Evolutionary conservation across 495 filamentous ascomycete genomes (phyloP).

Genomic region (Penicillium atrosanguineum): DNA sequence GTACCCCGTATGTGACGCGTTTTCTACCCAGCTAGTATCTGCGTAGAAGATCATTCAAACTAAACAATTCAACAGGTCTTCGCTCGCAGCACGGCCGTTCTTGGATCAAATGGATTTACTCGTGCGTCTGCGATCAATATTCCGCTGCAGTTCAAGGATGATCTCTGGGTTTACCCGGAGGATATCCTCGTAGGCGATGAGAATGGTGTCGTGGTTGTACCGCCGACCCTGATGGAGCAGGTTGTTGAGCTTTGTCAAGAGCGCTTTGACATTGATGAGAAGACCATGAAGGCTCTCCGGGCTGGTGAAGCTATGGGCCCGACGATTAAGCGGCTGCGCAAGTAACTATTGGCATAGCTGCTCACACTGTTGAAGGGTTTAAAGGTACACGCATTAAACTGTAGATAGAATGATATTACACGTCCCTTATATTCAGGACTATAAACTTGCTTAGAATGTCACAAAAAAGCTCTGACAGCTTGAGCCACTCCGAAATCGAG

Average conservation of each 20-base stretch:
- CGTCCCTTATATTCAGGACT: background rate
- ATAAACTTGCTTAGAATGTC: background rate
- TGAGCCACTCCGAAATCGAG: background rate
- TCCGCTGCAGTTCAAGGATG: slow-evolving; percentile 14
- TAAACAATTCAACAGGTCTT: slow-evolving; percentile 12
- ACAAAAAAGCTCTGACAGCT: background rate
- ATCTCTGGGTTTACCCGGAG: slow-evolving; percentile 12
- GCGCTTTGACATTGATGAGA: slow-evolving; percentile 21
- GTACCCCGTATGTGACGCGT: slow-evolving; percentile 7
- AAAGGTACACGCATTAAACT: background rate
- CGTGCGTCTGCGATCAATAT: slow-evolving; percentile 19
- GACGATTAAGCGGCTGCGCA: slow-evolving; percentile 14
- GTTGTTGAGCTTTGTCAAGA: slow-evolving; percentile 17
- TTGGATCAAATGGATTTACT: slow-evolving; percentile 19
- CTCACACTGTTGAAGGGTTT: background rate
- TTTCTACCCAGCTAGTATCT: background rate
- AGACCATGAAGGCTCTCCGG: slow-evolving; percentile 16
- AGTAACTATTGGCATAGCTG: slow-evolving; percentile 1
- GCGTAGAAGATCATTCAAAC: background rate
- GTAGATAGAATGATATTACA: background rate
- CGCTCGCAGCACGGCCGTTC: slow-evolving; percentile 12
- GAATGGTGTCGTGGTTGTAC: slow-evolving; percentile 16
- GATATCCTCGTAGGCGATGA: slow-evolving; percentile 19
- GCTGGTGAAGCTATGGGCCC: slow-evolving; percentile 16
- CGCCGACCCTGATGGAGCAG: slow-evolving; percentile 16